Base-by-base conservation (phyloP, 2,329 filamentous ascomycete species). In the Leptographium radiaticola region DNA sequence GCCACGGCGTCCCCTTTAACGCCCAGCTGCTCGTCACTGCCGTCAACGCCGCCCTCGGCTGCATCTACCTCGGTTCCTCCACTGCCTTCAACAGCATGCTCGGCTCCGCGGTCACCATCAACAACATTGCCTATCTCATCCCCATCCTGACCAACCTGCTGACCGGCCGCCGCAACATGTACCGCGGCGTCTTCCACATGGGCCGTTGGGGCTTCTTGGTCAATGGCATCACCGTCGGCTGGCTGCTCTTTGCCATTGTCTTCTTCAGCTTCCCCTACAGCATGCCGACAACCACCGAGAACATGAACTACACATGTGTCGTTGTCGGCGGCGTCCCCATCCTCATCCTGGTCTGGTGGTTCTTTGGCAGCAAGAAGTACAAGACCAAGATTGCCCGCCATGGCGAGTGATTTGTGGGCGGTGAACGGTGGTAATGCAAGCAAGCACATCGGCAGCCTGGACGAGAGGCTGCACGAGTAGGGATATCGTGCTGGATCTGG, bases 291-390 rank as follows among this genome's bases (percentile, higher is more conserved):
- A 67, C 65, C 0, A 62, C 61, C 16, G 63, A 66, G 20, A 59
- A 64, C 1, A 76, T 76, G 74, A 76, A 75, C 58, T 76, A 74
- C 61, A 79, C 76, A 61, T 74, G 70, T 55, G 75, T 79, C 4
- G 76, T 79, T 53, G 62, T 79, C 30, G 71, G 71, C 20, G 73
- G 77, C 31, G 66, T 72, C 47, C 59, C 77, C 20, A 58, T 66
- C 0, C 54, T 79, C 10, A 75, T 74, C 0, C 64, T 64, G 0
- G 55, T 71, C 6, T 77, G 75, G 75, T 79, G 76, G 75, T 54
- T 73, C 6, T 51, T 73, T 1, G 70, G 46, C 31, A 38, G 33
- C 46, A 48, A 48, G 46, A 31, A 48, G 46, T 48, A 48, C 33
- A 34, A 36, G 33, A 16, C 31, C 31, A 48, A 36, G n/a, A 48